Conservation (phyloP, 192 early-diverging fungal species). For the Coemansia sp. region DNA sequence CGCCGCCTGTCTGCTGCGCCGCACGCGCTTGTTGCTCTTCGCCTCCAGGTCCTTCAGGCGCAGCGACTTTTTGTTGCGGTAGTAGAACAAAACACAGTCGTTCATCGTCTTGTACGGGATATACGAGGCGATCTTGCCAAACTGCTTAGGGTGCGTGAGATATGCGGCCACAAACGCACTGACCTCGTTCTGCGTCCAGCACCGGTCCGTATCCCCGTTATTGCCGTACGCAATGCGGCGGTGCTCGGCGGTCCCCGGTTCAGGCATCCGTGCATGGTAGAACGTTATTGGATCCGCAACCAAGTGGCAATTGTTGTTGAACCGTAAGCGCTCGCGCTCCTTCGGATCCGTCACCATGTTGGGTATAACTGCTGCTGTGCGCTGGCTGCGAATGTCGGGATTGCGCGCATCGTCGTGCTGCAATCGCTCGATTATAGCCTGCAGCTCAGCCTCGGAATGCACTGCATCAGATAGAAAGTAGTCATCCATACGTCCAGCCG, state of each 20-base stretch:
- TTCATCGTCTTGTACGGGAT: constrained; percentile 65
- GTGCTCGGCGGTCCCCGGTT: constrained; percentile 11
- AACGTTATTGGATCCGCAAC: constrained; percentile 61
- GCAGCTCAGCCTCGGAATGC: constrained; percentile 74
- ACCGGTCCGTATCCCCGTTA: constrained; percentile 58
- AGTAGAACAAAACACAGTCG: constrained; percentile 76
- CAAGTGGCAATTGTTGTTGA: constrained; percentile 61
- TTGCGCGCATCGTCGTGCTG: constrained; percentile 72
- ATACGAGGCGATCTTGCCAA: constrained; percentile 67
- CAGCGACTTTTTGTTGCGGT: constrained; percentile 74
- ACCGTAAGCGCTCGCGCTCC: constrained; percentile 56
- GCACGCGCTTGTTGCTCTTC: constrained; percentile 29
- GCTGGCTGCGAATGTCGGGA: constrained; percentile 67
- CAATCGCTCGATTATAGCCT: constrained; percentile 71
- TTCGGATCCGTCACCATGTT: constrained; percentile 67
- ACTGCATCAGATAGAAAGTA: constrained; percentile 69
- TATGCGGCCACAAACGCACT: constrained; percentile 66
- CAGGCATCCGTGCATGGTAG: constrained; percentile 58
- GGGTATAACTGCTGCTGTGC: constrained; percentile 72
- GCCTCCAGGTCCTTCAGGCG: constrained; percentile 66
- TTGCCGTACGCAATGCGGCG: constrained; percentile 38
- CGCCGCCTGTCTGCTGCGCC: constrained; percentile 52
- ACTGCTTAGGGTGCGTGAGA: constrained; percentile 71
- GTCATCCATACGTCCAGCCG: constrained; percentile 22
- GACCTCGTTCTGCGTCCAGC: constrained; percentile 67